A percentile compares a stretch with the other conserved stretches of the same genome.
These are phyloP conservation scores for Pseudogymnoascus sp. DNA, from an alignment of 2,329 filamentous ascomycete genomes.

Conservation along the genomic window DNA sequence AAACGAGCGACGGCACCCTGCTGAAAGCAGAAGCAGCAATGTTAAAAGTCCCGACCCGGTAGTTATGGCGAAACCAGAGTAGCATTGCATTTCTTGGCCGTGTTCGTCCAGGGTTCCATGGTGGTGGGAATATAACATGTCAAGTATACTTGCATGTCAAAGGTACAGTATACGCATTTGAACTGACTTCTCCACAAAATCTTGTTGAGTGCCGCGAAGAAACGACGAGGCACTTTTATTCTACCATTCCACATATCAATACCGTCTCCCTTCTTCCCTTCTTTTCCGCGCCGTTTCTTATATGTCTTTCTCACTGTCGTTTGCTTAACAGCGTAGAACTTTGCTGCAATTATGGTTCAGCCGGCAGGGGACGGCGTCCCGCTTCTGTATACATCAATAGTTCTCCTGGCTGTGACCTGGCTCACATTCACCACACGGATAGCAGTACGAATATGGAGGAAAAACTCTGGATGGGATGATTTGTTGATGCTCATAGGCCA, in stretches of 20 bases:
- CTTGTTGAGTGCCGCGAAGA: not conserved
- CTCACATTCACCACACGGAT: constrained; percentile 20
- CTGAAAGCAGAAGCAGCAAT: not conserved
- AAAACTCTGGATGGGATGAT: constrained; percentile 25
- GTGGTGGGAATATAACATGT: not conserved
- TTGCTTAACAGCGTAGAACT: not conserved
- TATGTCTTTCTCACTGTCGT: not conserved
- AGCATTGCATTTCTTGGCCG: not conserved
- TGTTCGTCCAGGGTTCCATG: not conserved
- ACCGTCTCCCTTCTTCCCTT: not conserved
- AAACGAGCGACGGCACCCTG: not conserved
- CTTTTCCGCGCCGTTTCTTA: not conserved
- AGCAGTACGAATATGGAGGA: constrained; percentile 23
- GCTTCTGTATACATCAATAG: constrained; percentile 23
- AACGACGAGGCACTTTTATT: constrained; percentile 3
- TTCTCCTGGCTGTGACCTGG: constrained; percentile 24
- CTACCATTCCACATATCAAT: not conserved
- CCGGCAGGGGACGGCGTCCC: constrained; percentile 23
- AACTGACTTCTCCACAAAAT: constrained; percentile 8
- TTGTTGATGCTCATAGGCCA: constrained; percentile 23
- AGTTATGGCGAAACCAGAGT: not conserved
- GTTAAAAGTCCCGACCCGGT: not conserved
- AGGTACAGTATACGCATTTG: not conserved
- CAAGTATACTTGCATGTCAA: not conserved
- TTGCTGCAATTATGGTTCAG: constrained; percentile 19